These are phyloP conservation scores for Phytopythium vexans DNA, from an alignment of 352 stramenopile genomes.

Conservation along the genomic window DNA sequence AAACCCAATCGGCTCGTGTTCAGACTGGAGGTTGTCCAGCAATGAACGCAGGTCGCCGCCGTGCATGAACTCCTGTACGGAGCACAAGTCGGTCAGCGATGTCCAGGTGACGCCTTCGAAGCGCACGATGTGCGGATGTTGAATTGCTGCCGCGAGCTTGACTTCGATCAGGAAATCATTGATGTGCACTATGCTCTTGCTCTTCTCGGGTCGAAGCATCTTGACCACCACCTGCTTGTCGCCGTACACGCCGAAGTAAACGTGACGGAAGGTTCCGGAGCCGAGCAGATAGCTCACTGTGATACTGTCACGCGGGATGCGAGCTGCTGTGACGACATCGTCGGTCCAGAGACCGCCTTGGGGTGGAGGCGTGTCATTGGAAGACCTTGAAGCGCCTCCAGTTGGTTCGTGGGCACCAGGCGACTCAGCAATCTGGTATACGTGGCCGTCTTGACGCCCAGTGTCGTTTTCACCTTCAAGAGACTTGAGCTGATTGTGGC, in stretches of 20 bases:
- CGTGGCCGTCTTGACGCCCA: too few relatives aligned
- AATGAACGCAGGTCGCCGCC: conserved; percentile 35
- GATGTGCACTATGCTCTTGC: conserved; percentile 15
- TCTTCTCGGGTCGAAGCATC: conserved; percentile 27
- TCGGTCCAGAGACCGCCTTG: conserved; percentile 42
- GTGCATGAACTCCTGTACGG: conserved; percentile 42
- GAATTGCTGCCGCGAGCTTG: conserved; percentile 24
- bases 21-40: conserved; percentile 14
- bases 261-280: conserved; percentile 35
- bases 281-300: conserved; percentile 21
- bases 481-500: not conserved
- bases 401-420: too few relatives aligned
- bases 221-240: conserved; percentile 35
- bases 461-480: not conserved
- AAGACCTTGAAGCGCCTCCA: too few relatives aligned
- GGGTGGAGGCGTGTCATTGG: conserved; percentile 10
- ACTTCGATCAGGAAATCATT: conserved; percentile 32
- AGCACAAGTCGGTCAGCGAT: conserved; percentile 26
- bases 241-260: conserved; percentile 31
- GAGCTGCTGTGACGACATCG: conserved; percentile 30
- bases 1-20: conserved; percentile 1
- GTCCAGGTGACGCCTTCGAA: conserved; percentile 37
- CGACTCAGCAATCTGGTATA: too few relatives aligned
- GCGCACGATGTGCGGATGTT: conserved; percentile 25
- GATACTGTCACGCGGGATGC: conserved; percentile 33